Base-by-base conservation (phyloP, 352 stramenopile genomes). In the Blastocystis sp. region DNA sequence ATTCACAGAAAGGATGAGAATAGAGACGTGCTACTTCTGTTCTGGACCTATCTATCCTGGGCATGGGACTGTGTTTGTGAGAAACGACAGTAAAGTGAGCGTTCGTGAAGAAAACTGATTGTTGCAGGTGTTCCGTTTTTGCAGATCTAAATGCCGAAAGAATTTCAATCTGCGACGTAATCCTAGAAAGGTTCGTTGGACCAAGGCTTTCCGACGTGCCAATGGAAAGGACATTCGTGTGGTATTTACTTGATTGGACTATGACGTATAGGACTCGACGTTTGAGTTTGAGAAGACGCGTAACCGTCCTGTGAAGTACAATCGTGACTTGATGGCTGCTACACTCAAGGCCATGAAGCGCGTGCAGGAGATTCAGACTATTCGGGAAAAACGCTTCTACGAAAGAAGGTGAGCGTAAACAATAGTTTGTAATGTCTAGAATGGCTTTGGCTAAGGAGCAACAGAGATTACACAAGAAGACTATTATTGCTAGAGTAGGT, bases 81-180 rank as follows among this genome's bases (percentile, higher is more conserved):
- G 97, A 77, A 99, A 99, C 90, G 97, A 99, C 92, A 97, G 93
- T 90, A 99, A 99, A 92, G 89, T 92, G 83, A 27, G 59, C 32
- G 11, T 43, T 21, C 11, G 16, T 7, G 24, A 59, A 21, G 19
- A 0, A 0, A 0, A 19, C 56, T n/a, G 1, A 81, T 3, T 61
- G 16, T 27, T 39, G 16, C 75, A 92, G 89, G 93, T 97, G 74
- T 99, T 99, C 90, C 93, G 95, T 71, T 99, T 99, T 91, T 99
- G 97, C 90, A 93, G 97, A 74, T 98, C 96, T 59, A 99, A 99
- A 92, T 99, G 97, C 92, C 95, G 98, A 93, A 97, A 97, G 88
- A 98, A 98, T 90, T 99, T 99, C 89, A 98, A 98, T 90, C 96
- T 96, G 91, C 99, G 99, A 92, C 93, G 96, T 89, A 99, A 99